Evolutionary conservation across 179 eudicot genomes (phyloP).

Genomic region (Drosera spatulata): DNA sequence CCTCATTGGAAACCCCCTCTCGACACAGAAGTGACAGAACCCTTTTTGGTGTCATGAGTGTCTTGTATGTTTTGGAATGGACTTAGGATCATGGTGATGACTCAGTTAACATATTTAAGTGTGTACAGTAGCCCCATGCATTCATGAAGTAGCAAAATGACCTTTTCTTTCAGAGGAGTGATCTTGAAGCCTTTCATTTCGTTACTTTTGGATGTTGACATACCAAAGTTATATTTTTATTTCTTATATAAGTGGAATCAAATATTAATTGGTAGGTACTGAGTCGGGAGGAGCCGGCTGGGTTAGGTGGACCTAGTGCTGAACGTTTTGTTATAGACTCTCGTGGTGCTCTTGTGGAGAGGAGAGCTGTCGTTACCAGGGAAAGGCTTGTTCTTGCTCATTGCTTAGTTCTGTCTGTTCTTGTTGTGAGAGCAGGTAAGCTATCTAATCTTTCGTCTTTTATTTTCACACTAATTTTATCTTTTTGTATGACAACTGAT

Average conservation of each 20-base stretch:
- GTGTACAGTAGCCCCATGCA: too few relatives aligned
- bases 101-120: too few relatives aligned
- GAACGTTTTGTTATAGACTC: conserved; percentile 79
- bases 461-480: too few relatives aligned
- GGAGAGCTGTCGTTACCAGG: conserved; percentile 80
- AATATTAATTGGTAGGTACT: conserved; percentile 52
- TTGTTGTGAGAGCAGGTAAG: conserved; percentile 88
- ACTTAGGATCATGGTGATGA: too few relatives aligned
- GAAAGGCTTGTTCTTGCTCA: conserved; percentile 90
- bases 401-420: conserved; percentile 83
- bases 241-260: not conserved
- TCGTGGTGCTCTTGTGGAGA: conserved; percentile 88
- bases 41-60: too few relatives aligned
- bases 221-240: not conserved
- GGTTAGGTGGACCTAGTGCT: conserved; percentile 78
- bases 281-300: conserved; percentile 85
- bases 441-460: not conserved
- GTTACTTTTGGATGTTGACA: not conserved
- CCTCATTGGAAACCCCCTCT: too few relatives aligned
- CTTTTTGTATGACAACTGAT: too few relatives aligned
- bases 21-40: too few relatives aligned
- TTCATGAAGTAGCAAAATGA: too few relatives aligned
- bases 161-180: too few relatives aligned
- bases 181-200: too few relatives aligned
- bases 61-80: too few relatives aligned